Evolutionary conservation across 305 asterid genomes (phyloP).

Genomic region (Fraxinus velutina): DNA sequence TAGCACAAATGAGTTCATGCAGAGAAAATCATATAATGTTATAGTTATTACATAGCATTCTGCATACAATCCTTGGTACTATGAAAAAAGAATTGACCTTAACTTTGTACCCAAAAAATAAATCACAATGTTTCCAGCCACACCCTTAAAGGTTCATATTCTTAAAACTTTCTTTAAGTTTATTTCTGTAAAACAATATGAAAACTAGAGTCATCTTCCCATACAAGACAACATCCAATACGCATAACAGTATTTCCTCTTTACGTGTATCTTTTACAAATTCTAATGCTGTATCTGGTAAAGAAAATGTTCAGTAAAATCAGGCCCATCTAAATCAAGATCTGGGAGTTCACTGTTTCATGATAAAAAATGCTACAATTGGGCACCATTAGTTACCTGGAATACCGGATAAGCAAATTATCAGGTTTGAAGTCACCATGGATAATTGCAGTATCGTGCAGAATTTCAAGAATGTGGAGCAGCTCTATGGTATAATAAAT

Average conservation of each 20-base stretch:
- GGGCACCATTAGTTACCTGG: slow-evolving; percentile 54
- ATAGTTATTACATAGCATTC: background rate
- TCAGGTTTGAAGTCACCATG: slow-evolving; percentile 98
- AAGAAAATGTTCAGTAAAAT: background rate
- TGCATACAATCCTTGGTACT: background rate
- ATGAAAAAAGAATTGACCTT: background rate
- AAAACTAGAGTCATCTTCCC: background rate
- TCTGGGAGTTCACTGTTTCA: slow-evolving; percentile 7
- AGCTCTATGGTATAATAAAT: slow-evolving; percentile 87
- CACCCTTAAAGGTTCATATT: background rate
- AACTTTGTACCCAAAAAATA: background rate
- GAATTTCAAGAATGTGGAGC: slow-evolving; percentile 77
- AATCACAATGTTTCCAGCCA: background rate
- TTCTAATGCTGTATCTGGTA: background rate
- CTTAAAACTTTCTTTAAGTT: background rate
- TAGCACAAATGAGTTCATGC: background rate
- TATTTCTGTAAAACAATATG: background rate
- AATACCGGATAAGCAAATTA: slow-evolving; percentile 80
- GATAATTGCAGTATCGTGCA: slow-evolving; percentile 62
- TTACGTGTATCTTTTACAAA: background rate
- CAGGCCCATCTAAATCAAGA: slow-evolving; percentile 37
- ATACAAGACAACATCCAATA: background rate
- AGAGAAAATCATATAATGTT: background rate
- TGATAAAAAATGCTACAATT: background rate
- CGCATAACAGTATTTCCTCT: background rate